These are phyloP conservation scores for Arabidopsis arenosa DNA, from an alignment of 345 rosid species.

Conservation along the genomic window DNA sequence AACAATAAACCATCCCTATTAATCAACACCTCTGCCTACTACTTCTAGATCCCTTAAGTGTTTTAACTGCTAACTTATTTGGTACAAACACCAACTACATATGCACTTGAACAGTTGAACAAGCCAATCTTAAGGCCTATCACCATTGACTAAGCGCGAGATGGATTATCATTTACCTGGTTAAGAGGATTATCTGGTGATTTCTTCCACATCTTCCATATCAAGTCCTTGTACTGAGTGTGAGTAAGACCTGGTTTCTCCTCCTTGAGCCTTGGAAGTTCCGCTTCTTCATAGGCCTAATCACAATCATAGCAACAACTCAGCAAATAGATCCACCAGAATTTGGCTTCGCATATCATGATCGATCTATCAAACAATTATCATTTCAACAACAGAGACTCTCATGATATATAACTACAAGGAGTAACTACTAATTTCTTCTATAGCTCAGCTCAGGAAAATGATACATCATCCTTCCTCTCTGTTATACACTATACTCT, in stretches of 20 bases:
- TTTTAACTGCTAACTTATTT: background rate
- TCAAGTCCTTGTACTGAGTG: slow-evolving; percentile 92
- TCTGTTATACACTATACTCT: background rate
- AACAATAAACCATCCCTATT: slow-evolving; percentile 19
- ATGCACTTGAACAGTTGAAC: background rate
- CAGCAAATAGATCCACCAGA: slow-evolving; percentile 14
- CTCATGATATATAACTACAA: background rate
- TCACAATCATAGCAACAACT: slow-evolving; percentile 21
- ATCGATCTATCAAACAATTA: background rate
- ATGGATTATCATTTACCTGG: slow-evolving; percentile 55
- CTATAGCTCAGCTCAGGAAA: background rate
- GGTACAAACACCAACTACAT: slow-evolving; percentile 7
- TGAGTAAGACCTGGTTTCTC: slow-evolving; percentile 99
- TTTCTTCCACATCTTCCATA: slow-evolving; percentile 99
- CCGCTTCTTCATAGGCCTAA: slow-evolving; percentile 95
- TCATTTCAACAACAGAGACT: slow-evolving; percentile 6
- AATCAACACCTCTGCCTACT: background rate
- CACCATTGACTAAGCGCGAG: background rate
- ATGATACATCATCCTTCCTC: background rate
- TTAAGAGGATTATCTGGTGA: slow-evolving; percentile 98
- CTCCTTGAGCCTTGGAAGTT: slow-evolving; percentile 85
- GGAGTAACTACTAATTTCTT: background rate
- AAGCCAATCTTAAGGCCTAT: background rate
- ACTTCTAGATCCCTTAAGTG: background rate
- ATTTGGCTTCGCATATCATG: background rate